phyloP scores from a whole-genome alignment of 495 filamentous ascomycete genomes.

The Annulohypoxylon bovei region DNA sequence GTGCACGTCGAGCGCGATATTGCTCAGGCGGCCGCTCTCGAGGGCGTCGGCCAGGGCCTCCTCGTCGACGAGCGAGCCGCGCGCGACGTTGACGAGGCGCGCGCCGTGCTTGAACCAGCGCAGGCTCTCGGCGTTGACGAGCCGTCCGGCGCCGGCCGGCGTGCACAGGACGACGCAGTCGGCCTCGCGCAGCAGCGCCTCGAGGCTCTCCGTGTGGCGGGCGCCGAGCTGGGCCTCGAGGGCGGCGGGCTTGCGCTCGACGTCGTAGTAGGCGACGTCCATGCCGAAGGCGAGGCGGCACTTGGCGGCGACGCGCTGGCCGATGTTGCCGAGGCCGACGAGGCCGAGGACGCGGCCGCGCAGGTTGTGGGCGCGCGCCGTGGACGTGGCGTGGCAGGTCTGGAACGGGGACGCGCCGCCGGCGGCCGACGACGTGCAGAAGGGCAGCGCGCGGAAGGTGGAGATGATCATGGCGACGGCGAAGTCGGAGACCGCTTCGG shows the following conservation, averaged over 20 bases:
- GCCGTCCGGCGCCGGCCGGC: constrained; percentile 64
- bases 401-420: constrained; percentile 56
- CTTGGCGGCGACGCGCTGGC: constrained; percentile 69
- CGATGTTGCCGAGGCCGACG: constrained; percentile 75
- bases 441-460: constrained; percentile 71
- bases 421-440: constrained; percentile 61
- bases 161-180: constrained; percentile 77
- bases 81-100: constrained; percentile 77
- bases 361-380: constrained; percentile 67
- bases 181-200: constrained; percentile 60
- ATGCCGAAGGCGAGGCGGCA: constrained; percentile 67
- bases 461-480: constrained; percentile 71
- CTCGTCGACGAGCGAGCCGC: constrained; percentile 76
- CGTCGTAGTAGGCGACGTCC: constrained; percentile 74
- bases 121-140: constrained; percentile 65
- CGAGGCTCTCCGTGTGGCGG: constrained; percentile 61
- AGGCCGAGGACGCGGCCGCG: constrained; percentile 65
- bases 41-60: constrained; percentile 71
- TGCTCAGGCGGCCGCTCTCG: constrained; percentile 61
- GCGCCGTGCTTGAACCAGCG: constrained; percentile 63
- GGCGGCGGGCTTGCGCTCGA: constrained; percentile 62
- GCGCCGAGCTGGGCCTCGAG: constrained; percentile 59
- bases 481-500: constrained; percentile 74
- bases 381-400: constrained; percentile 66
- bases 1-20: constrained; percentile 76